phyloP scores from a whole-genome alignment of 768 basidiomycete species.

The Trametes sanguinea region DNA sequence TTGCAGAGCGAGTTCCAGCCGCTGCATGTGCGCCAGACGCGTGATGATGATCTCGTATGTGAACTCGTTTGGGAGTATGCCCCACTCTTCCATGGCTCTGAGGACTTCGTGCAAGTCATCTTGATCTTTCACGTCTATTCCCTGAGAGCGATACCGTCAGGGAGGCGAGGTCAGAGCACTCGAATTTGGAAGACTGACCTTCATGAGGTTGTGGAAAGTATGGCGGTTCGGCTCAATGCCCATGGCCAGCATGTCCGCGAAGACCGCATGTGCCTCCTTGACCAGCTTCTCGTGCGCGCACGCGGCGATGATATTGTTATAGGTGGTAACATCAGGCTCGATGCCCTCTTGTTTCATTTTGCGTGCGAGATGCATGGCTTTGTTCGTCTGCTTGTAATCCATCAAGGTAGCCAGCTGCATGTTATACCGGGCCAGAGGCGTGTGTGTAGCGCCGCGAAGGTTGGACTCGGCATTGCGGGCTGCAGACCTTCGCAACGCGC shows the following conservation, averaged over 20 bases:
- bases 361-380: constrained; percentile 47
- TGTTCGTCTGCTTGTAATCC: constrained; percentile 37
- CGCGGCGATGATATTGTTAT: constrained; percentile 57
- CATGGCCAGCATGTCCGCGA: constrained; percentile 65
- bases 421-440: constrained; percentile 29
- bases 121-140: not conserved
- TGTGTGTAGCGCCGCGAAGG: constrained; percentile 20
- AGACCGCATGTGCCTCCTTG: constrained; percentile 61
- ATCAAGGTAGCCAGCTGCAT: constrained; percentile 40
- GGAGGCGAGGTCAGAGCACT: not conserved
- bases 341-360: constrained; percentile 61
- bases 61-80: constrained; percentile 49
- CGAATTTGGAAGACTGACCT: constrained; percentile 41
- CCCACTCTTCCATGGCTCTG: constrained; percentile 53
- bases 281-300: constrained; percentile 45
- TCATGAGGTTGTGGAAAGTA: constrained; percentile 61
- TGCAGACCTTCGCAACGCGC: constrained; percentile 25
- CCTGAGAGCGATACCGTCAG: not conserved
- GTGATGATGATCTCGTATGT: constrained; percentile 58
- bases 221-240: constrained; percentile 51
- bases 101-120: constrained; percentile 38
- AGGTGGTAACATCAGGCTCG: constrained; percentile 55
- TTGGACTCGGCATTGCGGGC: constrained; percentile 30
- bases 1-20: constrained; percentile 68
- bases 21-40: constrained; percentile 45